A percentile compares a stretch with the other conserved stretches of the same genome.
These are phyloP conservation scores for Beta macrorhiza DNA, from an alignment of 179 eudicot genomes.

Conservation along the genomic window DNA sequence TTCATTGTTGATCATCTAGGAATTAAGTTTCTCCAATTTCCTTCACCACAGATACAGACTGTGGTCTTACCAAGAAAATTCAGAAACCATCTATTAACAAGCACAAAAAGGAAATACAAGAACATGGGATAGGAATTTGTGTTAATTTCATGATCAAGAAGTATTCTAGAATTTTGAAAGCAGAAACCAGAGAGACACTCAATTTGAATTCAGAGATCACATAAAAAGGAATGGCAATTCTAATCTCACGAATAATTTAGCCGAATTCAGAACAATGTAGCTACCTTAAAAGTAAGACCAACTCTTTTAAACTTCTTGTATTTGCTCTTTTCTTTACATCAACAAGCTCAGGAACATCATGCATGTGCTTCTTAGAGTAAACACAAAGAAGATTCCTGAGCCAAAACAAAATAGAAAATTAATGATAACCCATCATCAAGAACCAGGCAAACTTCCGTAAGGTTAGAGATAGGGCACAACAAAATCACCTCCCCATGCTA, in stretches of 20 bases:
- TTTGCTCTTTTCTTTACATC: constrained; percentile 90
- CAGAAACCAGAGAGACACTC: background rate
- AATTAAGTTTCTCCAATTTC: background rate
- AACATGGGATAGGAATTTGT: background rate
- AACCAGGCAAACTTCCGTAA: constrained; percentile 6
- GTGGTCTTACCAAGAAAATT: background rate
- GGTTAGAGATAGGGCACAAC: constrained; percentile 1
- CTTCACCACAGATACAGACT: background rate
- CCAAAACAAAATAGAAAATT: constrained; percentile 18
- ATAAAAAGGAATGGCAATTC: background rate
- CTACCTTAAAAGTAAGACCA: constrained; percentile 91
- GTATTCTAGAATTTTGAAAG: background rate
- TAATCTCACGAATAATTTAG: background rate
- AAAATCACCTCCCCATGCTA: constrained; percentile 94
- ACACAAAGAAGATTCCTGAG: constrained; percentile 92
- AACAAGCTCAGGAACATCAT: constrained; percentile 82
- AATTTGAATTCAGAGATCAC: constrained; percentile 6
- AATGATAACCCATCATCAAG: constrained; percentile 8
- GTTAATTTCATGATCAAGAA: background rate
- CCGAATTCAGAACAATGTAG: constrained; percentile 15
- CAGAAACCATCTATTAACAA: background rate
- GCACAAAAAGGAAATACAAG: background rate
- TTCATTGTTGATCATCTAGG: background rate
- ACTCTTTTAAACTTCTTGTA: constrained; percentile 91
- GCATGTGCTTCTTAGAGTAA: constrained; percentile 93